These are phyloP conservation scores for Brassica incana DNA, from an alignment of 345 rosid genomes.

Conservation along the genomic window DNA sequence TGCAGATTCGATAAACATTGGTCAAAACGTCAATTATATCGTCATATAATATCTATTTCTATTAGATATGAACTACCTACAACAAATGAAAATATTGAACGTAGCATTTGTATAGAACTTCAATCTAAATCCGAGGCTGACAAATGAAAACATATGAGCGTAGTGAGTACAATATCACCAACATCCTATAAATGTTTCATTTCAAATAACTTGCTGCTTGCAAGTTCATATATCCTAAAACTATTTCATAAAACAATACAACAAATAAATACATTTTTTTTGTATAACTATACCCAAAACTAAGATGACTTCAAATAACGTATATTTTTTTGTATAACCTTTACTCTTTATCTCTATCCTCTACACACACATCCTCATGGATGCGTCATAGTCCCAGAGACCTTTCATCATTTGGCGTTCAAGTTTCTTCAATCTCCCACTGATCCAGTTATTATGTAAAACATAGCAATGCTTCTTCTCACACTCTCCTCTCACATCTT, in stretches of 20 bases:
- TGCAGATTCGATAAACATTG: background rate
- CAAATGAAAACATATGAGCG: background rate
- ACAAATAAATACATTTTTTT: background rate
- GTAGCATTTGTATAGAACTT: background rate
- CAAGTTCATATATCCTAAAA: conserved; percentile 10
- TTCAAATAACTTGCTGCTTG: background rate
- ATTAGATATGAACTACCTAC: too few species aligned
- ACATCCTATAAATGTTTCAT: background rate
- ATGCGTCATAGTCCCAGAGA: conserved; percentile 74
- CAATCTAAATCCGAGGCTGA: background rate
- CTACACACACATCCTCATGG: conserved; percentile 69
- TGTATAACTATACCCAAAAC: conserved; percentile 29
- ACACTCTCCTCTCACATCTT: conserved; percentile 60
- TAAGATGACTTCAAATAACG: background rate
- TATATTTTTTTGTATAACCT: background rate
- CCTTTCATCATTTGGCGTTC: conserved; percentile 73
- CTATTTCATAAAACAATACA: background rate
- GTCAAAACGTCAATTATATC: too few species aligned
- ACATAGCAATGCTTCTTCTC: conserved; percentile 58
- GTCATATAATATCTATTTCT: too few species aligned
- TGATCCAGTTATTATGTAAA: conserved; percentile 84
- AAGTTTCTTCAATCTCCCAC: conserved; percentile 82
- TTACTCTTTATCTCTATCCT: background rate
- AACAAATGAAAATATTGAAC: too few species aligned
- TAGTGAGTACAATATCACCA: background rate